Evolutionary conservation across 2,329 filamentous ascomycete genomes (phyloP).

Genomic region (Dichotomopilus funicola): DNA sequence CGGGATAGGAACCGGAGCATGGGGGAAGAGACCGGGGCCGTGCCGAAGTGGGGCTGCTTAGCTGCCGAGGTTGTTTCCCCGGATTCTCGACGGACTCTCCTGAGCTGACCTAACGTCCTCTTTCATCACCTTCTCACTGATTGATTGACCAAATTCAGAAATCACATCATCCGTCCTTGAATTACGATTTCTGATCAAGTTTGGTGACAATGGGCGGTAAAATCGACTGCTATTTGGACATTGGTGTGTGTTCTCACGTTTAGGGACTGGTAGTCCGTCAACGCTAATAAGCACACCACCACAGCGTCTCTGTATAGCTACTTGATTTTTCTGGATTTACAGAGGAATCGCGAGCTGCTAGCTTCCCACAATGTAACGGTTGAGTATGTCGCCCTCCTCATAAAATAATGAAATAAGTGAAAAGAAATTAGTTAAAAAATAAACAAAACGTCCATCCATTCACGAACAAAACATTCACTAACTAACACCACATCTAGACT

Average conservation of each 20-base stretch:
- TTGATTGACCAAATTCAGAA: neutral
- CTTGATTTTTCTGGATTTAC: slow-evolving; percentile 50
- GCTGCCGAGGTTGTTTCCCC: neutral
- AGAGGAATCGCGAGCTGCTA: slow-evolving; percentile 48
- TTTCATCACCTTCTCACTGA: no score
- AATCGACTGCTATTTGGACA: slow-evolving; percentile 45
- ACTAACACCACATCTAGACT: slow-evolving; percentile 43
- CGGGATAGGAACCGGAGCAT: neutral
- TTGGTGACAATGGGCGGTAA: slow-evolving; percentile 46
- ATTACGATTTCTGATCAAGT: neutral
- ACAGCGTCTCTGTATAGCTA: slow-evolving; percentile 61
- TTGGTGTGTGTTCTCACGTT: slow-evolving; percentile 3
- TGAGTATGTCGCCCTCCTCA: slow-evolving; percentile 45
- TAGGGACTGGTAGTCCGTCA: neutral
- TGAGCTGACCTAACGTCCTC: no score
- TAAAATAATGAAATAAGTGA: neutral
- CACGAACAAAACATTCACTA: no score
- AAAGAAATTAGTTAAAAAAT: neutral
- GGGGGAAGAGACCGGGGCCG: neutral
- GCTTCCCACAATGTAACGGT: slow-evolving; percentile 54
- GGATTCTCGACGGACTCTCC: no score
- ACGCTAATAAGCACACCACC: neutral
- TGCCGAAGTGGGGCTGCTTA: slow-evolving; percentile 10
- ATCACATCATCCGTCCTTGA: neutral
- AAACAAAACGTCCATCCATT: neutral